phyloP scores from a whole-genome alignment of 148 eudicot genomes.

The Hydrangea macrophylla region DNA sequence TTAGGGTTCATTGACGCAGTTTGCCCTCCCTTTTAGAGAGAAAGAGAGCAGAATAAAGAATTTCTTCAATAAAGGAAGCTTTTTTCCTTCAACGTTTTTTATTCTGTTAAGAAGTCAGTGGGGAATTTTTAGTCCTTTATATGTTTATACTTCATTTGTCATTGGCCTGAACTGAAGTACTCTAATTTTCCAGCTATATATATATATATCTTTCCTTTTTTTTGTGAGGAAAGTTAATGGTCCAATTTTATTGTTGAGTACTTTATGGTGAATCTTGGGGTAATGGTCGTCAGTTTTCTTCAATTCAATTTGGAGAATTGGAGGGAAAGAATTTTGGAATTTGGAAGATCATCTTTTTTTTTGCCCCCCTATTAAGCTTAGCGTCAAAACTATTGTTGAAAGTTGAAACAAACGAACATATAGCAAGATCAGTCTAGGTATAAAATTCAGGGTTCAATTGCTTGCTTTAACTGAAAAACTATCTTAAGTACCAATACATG shows the following conservation, averaged over 20 bases:
- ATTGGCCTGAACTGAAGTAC: neutral
- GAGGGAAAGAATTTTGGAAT: neutral
- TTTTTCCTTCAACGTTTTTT: neutral
- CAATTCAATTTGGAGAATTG: neutral
- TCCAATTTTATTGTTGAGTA: neutral
- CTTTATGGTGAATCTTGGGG: neutral
- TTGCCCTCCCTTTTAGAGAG: neutral
- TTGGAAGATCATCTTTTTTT: neutral
- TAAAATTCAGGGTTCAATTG: neutral
- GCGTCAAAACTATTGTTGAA: neutral
- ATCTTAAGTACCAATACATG: neutral
- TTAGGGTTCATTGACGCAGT: slow-evolving; percentile 23
- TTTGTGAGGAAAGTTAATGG: neutral
- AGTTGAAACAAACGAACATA: neutral
- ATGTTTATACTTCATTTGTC: neutral
- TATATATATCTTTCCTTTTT: neutral
- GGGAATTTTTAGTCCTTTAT: neutral
- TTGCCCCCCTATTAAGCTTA: neutral
- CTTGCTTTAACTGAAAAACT: neutral
- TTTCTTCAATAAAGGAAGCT: neutral
- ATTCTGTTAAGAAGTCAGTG: neutral
- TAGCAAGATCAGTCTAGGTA: neutral
- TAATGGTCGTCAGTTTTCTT: neutral
- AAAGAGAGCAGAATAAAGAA: neutral
- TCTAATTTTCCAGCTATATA: neutral